These are phyloP conservation scores for Phytopythium vexans DNA, from an alignment of 352 stramenopile genomes.

Conservation along the genomic window DNA sequence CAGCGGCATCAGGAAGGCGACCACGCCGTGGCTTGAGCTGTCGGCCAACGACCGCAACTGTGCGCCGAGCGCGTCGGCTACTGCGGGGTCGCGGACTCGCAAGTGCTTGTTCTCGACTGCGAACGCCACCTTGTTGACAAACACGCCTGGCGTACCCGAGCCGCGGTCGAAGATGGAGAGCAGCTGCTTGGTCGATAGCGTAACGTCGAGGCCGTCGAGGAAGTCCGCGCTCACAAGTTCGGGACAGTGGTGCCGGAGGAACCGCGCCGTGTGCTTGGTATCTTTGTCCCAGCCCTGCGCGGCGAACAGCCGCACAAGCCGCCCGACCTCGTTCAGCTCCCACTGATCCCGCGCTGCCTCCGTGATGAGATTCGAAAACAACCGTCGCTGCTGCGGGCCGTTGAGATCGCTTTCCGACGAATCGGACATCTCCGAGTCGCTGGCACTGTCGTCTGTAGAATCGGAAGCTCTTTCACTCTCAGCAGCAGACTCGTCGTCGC, in stretches of 20 bases:
- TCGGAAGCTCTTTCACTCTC: conserved; percentile 19
- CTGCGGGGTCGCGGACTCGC: conserved; percentile 39
- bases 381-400: conserved; percentile 9
- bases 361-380: conserved; percentile 79
- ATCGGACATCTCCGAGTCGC: conserved; percentile 10
- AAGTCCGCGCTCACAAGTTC: conserved; percentile 87
- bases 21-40: conserved; percentile 45
- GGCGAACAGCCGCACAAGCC: conserved; percentile 77
- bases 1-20: conserved; percentile 62
- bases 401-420: not conserved
- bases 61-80: conserved; percentile 25
- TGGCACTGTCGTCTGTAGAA: conserved; percentile 6
- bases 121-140: conserved; percentile 75
- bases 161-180: conserved; percentile 68
- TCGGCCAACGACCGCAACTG: conserved; percentile 23
- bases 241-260: conserved; percentile 56
- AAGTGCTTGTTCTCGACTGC: conserved; percentile 72
- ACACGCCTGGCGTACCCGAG: conserved; percentile 46
- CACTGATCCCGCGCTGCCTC: conserved; percentile 67
- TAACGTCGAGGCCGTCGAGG: conserved; percentile 68
- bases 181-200: conserved; percentile 49
- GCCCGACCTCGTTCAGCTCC: conserved; percentile 78
- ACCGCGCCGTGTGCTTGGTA: conserved; percentile 52
- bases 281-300: conserved; percentile 47
- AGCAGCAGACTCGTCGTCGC: conserved; percentile 10